Percentiles rank a stretch among this genome's conserved stretches.
phyloP scores from a whole-genome alignment of 495 filamentous ascomycete genomes.

The Cercophora scortea region DNA sequence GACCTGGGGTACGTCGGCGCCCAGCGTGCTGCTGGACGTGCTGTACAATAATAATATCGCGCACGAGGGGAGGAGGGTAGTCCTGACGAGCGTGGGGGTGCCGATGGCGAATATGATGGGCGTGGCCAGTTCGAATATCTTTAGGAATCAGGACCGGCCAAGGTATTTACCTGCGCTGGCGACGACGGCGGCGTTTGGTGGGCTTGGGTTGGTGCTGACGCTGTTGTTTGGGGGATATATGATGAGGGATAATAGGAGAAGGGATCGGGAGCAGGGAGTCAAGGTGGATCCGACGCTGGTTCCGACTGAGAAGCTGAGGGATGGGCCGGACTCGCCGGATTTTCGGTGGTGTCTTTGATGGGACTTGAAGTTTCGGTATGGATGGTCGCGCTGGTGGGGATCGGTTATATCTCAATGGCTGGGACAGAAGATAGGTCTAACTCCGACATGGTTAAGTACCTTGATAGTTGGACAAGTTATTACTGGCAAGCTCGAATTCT shows the following conservation, averaged over 20 bases:
- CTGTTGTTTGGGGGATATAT: constrained; percentile 56
- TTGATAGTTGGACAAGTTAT: too few species aligned
- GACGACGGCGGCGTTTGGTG: constrained; percentile 68
- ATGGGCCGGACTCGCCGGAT: constrained; percentile 55
- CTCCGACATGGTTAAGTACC: too few species aligned
- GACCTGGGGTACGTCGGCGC: constrained; percentile 61
- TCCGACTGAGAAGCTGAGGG: constrained; percentile 58
- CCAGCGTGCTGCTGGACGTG: constrained; percentile 46
- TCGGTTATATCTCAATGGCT: too few species aligned
- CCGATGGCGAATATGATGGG: constrained; percentile 76
- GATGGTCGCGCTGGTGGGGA: too few species aligned
- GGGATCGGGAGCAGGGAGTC: constrained; percentile 54
- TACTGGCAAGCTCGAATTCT: too few species aligned
- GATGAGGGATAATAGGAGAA: constrained; percentile 59
- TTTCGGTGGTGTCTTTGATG: constrained; percentile 63
- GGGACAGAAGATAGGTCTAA: too few species aligned
- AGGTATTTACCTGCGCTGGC: constrained; percentile 68
- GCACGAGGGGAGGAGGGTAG: constrained; percentile 62
- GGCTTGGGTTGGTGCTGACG: constrained; percentile 50
- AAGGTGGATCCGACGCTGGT: constrained; percentile 56
- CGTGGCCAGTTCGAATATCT: constrained; percentile 67
- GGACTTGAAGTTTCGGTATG: neutral
- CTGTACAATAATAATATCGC: constrained; percentile 82
- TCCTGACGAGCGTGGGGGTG: constrained; percentile 65
- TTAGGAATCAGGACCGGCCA: constrained; percentile 59